Conservation (phyloP, 495 filamentous ascomycete species). For the Aspergillus sparsus region DNA sequence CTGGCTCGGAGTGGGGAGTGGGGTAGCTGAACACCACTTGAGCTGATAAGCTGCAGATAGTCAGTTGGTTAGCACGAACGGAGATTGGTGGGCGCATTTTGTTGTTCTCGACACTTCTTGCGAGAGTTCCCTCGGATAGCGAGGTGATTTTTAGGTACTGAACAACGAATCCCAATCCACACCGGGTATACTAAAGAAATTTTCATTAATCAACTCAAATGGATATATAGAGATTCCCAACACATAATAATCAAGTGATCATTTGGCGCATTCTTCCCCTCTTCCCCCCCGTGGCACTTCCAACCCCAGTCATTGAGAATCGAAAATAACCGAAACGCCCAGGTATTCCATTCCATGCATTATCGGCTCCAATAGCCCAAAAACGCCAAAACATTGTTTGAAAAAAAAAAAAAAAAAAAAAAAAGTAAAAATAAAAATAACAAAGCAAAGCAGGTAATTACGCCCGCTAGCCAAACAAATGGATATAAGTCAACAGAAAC, state of each 20-base stretch:
- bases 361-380: not conserved
- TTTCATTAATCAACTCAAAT: no score
- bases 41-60: not conserved
- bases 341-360: slow-evolving; percentile 9
- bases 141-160: no score
- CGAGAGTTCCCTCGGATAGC: no score
- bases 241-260: not conserved
- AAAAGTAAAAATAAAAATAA: not conserved
- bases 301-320: slow-evolving; percentile 12
- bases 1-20: not conserved
- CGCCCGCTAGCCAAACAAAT: not conserved
- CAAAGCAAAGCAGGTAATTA: slow-evolving; percentile 9
- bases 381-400: not conserved
- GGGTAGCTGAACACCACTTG: not conserved
- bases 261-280: not conserved
- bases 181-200: no score
- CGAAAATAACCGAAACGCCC: slow-evolving; percentile 9
- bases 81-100: no score
- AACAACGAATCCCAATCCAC: no score
- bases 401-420: not conserved
- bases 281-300: not conserved
- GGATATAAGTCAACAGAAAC: slow-evolving; percentile 1
- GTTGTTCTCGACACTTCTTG: no score
- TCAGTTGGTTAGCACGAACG: no score
- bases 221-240: no score